Conservation (phyloP, 805 yeast species). For the Jamesozyma piceae region DNA sequence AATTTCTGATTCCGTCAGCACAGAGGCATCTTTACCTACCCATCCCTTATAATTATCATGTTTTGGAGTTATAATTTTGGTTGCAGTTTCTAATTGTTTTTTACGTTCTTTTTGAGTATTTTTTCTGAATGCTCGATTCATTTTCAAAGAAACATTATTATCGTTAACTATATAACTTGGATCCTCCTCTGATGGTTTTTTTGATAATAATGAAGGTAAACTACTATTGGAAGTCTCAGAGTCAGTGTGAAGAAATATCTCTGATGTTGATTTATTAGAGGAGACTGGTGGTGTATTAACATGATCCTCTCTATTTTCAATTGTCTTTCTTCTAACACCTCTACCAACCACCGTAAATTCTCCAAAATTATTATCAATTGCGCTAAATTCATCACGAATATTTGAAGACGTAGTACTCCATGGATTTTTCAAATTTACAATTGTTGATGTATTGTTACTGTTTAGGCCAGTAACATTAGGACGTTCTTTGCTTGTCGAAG, state of each 20-base stretch:
- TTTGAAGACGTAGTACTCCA: background rate
- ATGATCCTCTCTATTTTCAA: background rate
- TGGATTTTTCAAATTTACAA: background rate
- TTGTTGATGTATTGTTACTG: background rate
- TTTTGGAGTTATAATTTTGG: background rate
- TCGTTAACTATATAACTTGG: background rate
- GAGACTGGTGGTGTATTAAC: background rate
- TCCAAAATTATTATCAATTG: constrained; percentile 10
- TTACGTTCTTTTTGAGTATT: constrained; percentile 24
- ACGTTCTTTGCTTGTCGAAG: background rate
- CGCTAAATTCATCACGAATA: constrained; percentile 3
- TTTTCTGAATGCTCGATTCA: constrained; percentile 19
- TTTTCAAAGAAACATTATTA: constrained; percentile 6
- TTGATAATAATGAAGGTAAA: background rate
- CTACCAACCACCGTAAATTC: constrained; percentile 17
- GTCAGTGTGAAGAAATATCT: constrained; percentile 14
- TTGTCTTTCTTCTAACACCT: constrained; percentile 10
- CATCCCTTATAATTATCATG: constrained; percentile 12
- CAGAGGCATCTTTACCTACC: constrained; percentile 10
- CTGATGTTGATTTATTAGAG: constrained; percentile 2
- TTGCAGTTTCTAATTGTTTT: constrained; percentile 3
- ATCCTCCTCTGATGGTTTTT: background rate
- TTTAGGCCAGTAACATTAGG: background rate
- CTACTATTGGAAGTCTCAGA: background rate
- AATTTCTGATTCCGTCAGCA: background rate